Conservation (phyloP, 2,329 filamentous ascomycete genomes). For the Cladosporium colombiae region DNA sequence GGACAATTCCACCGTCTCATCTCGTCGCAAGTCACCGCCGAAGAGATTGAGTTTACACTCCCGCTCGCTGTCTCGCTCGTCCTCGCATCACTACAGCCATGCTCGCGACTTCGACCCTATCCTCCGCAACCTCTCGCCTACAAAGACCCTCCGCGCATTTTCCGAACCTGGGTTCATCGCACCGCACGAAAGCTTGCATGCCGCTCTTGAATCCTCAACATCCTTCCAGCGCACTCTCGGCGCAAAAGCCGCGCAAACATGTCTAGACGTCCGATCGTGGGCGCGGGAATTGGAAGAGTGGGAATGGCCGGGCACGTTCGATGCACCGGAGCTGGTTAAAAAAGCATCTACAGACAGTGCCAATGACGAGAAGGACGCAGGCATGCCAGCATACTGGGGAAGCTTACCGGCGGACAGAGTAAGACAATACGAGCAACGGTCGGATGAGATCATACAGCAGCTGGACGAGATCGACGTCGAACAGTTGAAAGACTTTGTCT, state of each 20-base stretch:
- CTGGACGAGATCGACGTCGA: slow-evolving; percentile 74
- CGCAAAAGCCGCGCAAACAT: slow-evolving; percentile 67
- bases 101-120: slow-evolving; percentile 42
- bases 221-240: slow-evolving; percentile 41
- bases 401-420: slow-evolving; percentile 68
- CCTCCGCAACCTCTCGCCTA: slow-evolving; percentile 61
- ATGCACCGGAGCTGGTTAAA: slow-evolving; percentile 28
- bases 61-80: slow-evolving; percentile 32
- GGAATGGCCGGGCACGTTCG: slow-evolving; percentile 58
- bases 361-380: slow-evolving; percentile 26
- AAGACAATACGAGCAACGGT: slow-evolving; percentile 66
- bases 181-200: not conserved
- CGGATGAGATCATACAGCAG: slow-evolving; percentile 71
- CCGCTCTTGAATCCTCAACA: slow-evolving; percentile 2
- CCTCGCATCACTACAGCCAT: slow-evolving; percentile 27
- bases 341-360: not conserved
- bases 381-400: slow-evolving; percentile 62
- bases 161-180: slow-evolving; percentile 26
- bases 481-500: slow-evolving; percentile 84
- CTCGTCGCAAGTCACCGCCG: slow-evolving; percentile 30
- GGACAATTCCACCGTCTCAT: slow-evolving; percentile 34
- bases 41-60: slow-evolving; percentile 26
- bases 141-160: slow-evolving; percentile 62
- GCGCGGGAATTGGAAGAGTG: slow-evolving; percentile 68
- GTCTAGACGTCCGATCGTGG: slow-evolving; percentile 72